Percentiles rank a stretch among this genome's conserved stretches.
Evolutionary conservation across 352 stramenopile species (phyloP).

Genomic region (Phytophthora uliginosa): DNA sequence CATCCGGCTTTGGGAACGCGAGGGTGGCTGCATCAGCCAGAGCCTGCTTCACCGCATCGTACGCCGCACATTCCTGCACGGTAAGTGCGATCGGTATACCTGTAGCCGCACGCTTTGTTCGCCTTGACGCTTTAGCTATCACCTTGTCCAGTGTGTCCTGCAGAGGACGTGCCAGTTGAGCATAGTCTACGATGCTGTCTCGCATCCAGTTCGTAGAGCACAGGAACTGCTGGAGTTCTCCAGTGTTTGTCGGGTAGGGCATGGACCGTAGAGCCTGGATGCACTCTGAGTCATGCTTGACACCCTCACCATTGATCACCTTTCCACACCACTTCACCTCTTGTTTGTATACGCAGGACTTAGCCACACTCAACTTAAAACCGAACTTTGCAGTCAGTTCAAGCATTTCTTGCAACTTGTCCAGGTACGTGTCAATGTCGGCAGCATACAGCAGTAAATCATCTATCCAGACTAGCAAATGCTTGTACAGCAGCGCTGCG

Average conservation of each 20-base stretch:
- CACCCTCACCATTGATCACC: conserved; percentile 13
- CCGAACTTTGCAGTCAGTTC: conserved; percentile 21
- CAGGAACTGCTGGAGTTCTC: conserved; percentile 17
- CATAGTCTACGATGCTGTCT: conserved; percentile 12
- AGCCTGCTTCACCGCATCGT: conserved; percentile 11
- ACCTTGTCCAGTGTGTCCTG: conserved; percentile 3
- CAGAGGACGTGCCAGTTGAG: neutral
- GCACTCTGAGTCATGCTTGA: conserved; percentile 14
- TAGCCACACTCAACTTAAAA: conserved; percentile 32
- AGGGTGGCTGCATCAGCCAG: conserved; percentile 18
- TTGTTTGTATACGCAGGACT: conserved; percentile 29
- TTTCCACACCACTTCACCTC: conserved; percentile 33
- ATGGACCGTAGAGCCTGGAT: neutral
- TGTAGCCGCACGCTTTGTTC: conserved; percentile 11
- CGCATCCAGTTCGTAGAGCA: conserved; percentile 23
- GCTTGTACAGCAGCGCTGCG: conserved; percentile 1
- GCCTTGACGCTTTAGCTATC: neutral
- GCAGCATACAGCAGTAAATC: conserved; percentile 40
- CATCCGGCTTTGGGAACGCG: conserved; percentile 19
- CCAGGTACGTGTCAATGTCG: conserved; percentile 35
- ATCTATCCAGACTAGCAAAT: conserved; percentile 46
- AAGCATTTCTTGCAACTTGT: conserved; percentile 33
- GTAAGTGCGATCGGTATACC: neutral
- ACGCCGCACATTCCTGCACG: conserved; percentile 5
- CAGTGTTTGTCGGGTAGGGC: conserved; percentile 6